Percentiles rank a stretch among this genome's conserved stretches.
Conservation (phyloP, 202 grass and related monocot genomes). For the Carex arenaria region DNA sequence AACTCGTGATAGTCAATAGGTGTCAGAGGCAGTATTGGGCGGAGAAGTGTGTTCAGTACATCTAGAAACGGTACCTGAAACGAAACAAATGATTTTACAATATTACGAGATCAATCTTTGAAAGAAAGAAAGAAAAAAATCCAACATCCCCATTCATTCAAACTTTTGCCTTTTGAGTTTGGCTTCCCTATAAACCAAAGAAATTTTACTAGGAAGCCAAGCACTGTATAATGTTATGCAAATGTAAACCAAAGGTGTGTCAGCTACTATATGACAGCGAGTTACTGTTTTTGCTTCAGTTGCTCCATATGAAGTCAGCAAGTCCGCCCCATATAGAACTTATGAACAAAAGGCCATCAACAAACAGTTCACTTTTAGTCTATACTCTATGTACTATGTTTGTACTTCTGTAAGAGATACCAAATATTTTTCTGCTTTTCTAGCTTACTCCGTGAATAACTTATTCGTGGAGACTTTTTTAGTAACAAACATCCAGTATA, state of each 20-base stretch:
- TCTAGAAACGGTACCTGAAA: constrained; percentile 92
- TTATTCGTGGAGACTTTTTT: neutral
- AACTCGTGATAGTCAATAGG: constrained; percentile 96
- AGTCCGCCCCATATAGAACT: neutral
- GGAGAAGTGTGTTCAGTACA: constrained; percentile 84
- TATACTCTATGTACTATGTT: neutral
- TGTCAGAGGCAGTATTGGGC: constrained; percentile 85
- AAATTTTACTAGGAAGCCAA: neutral
- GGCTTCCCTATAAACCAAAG: neutral
- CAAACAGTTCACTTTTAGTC: neutral
- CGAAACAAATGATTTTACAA: constrained; percentile 9
- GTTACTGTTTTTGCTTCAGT: neutral
- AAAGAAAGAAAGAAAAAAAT: neutral
- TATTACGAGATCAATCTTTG: neutral
- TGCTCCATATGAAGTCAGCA: neutral
- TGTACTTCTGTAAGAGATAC: neutral
- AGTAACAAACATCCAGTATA: neutral
- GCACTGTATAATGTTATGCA: neutral
- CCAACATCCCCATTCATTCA: neutral
- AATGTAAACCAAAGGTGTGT: neutral
- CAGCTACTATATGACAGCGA: neutral
- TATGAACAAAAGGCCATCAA: neutral
- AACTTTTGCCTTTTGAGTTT: neutral
- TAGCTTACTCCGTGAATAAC: neutral
- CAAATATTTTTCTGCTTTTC: neutral